A percentile compares a stretch with the other conserved stretches of the same genome.
phyloP scores from a whole-genome alignment of 1,284 basidiomycete species.

The Moniliella sp. region DNA sequence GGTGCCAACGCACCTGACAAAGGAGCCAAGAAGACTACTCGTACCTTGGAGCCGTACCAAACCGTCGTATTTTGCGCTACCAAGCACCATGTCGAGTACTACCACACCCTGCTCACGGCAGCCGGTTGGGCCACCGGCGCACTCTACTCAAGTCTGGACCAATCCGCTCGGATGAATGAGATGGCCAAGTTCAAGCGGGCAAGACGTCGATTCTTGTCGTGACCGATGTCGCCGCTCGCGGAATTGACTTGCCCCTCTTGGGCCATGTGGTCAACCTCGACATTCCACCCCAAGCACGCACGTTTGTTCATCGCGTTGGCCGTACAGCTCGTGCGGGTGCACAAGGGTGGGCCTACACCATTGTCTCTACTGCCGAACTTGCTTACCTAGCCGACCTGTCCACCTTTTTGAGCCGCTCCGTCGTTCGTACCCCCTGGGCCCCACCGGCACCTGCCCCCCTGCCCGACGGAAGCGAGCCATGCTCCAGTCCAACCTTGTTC shows the following conservation, averaged over 20 bases:
- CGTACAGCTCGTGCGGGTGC: constrained; percentile 83
- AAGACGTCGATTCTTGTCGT: constrained; percentile 69
- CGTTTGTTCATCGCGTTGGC: constrained; percentile 91
- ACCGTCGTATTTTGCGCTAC: constrained; percentile 88
- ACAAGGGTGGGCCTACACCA: constrained; percentile 85
- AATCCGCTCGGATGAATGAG: constrained; percentile 68
- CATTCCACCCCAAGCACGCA: constrained; percentile 72
- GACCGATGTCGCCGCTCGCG: constrained; percentile 89
- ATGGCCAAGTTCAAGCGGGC: constrained; percentile 73
- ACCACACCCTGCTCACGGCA: constrained; percentile 53
- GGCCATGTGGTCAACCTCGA: constrained; percentile 96
- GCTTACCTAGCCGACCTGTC: constrained; percentile 81
- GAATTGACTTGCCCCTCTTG: constrained; percentile 79
- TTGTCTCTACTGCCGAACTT: constrained; percentile 63
- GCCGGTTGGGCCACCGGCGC: constrained; percentile 85
- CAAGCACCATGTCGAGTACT: constrained; percentile 97
- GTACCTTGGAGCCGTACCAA: constrained; percentile 52
- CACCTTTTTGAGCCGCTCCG: too few species aligned
- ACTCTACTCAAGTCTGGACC: constrained; percentile 88
- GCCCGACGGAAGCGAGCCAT: too few species aligned
- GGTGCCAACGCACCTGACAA: too few species aligned
- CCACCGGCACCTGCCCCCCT: too few species aligned
- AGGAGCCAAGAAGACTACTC: constrained; percentile 40
- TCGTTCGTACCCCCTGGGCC: too few species aligned
- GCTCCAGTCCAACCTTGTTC: too few species aligned